phyloP scores from a whole-genome alignment of 192 early-diverging fungal species.

The Coemansia furcata region DNA sequence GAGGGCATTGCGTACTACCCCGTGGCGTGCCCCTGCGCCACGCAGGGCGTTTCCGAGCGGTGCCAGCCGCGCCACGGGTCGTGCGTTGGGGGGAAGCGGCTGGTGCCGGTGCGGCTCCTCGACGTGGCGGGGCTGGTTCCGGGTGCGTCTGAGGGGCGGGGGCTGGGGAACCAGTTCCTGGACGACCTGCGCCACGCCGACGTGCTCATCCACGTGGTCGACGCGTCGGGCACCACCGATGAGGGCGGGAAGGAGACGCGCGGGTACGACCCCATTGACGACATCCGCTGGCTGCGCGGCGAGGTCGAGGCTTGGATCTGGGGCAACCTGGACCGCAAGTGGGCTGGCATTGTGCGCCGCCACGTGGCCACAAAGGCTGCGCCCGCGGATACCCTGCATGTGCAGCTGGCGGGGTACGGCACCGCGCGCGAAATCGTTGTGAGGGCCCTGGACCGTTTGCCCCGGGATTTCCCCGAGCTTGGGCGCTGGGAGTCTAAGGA shows the following conservation, averaged over 20 bases:
- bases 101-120: slow-evolving; percentile 69
- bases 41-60: slow-evolving; percentile 47
- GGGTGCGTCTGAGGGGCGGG: slow-evolving; percentile 71
- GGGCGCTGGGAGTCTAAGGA: neutral
- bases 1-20: slow-evolving; percentile 75
- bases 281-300: slow-evolving; percentile 75
- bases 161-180: slow-evolving; percentile 77
- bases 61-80: slow-evolving; percentile 76
- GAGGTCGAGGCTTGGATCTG: slow-evolving; percentile 78
- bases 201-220: slow-evolving; percentile 80
- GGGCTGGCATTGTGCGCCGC: slow-evolving; percentile 64
- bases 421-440: slow-evolving; percentile 25
- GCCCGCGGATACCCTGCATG: slow-evolving; percentile 43
- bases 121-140: slow-evolving; percentile 86
- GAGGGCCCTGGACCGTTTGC: slow-evolving; percentile 26
- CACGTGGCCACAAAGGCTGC: slow-evolving; percentile 58
- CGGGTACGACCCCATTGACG: slow-evolving; percentile 80
- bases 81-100: slow-evolving; percentile 64
- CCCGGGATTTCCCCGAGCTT: neutral
- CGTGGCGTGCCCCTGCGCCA: slow-evolving; percentile 67
- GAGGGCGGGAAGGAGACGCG: slow-evolving; percentile 70
- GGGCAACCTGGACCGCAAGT: slow-evolving; percentile 68
- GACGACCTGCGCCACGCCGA: slow-evolving; percentile 79
- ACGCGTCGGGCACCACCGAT: slow-evolving; percentile 82
- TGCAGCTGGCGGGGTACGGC: slow-evolving; percentile 51